These are phyloP conservation scores for Gossypium gossypioides DNA, from an alignment of 441 rosid genomes.

Conservation along the genomic window DNA sequence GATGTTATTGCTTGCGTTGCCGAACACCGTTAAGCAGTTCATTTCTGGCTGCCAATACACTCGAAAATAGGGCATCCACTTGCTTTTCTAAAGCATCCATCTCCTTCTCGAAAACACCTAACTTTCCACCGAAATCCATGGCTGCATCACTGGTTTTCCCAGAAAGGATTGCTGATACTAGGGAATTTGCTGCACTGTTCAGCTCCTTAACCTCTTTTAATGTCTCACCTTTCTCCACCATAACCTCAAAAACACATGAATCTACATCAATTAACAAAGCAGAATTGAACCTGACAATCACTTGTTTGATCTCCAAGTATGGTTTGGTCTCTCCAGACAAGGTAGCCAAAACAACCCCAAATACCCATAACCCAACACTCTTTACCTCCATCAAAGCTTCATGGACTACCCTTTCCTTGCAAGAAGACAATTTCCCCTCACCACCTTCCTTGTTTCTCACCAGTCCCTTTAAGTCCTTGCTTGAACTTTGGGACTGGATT, in stretches of 20 bases:
- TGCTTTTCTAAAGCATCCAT: slow-evolving; percentile 30
- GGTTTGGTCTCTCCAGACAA: slow-evolving; percentile 31
- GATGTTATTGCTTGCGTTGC: slow-evolving; percentile 14
- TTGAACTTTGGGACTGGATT: slow-evolving; percentile 15
- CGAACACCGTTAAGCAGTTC: slow-evolving; percentile 35
- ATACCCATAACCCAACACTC: slow-evolving; percentile 36
- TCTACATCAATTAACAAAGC: slow-evolving; percentile 26
- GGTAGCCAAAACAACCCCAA: slow-evolving; percentile 30
- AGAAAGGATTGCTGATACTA: slow-evolving; percentile 26
- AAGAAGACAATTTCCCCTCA: slow-evolving; percentile 16
- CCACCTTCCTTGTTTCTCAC: slow-evolving; percentile 15
- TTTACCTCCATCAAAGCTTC: slow-evolving; percentile 26
- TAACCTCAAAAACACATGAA: slow-evolving; percentile 17
- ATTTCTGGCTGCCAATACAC: slow-evolving; percentile 41
- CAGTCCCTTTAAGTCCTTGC: slow-evolving; percentile 13
- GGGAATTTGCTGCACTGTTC: slow-evolving; percentile 28
- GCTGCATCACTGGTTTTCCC: slow-evolving; percentile 22
- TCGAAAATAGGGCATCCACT: slow-evolving; percentile 38
- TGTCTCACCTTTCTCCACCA: slow-evolving; percentile 19
- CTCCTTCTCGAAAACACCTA: slow-evolving; percentile 31
- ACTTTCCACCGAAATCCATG: slow-evolving; percentile 31
- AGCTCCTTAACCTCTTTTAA: slow-evolving; percentile 13
- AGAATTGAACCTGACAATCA: slow-evolving; percentile 9
- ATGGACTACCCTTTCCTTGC: slow-evolving; percentile 24
- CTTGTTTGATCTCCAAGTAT: background rate